Base-by-base conservation (phyloP, 805 yeast genomes). In the Zygosaccharomyces kombuchaensis region DNA sequence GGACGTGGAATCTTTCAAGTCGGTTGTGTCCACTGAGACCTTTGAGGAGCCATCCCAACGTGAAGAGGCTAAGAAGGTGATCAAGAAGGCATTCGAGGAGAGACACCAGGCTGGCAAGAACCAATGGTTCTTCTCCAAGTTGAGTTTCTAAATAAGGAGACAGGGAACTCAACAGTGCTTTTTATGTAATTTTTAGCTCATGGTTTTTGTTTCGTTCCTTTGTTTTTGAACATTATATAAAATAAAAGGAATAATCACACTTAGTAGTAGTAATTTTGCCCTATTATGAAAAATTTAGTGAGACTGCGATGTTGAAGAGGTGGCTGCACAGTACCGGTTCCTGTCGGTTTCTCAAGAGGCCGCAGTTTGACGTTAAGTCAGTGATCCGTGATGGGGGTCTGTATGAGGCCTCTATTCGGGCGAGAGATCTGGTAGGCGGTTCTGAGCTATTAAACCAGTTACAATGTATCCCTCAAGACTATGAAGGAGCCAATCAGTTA, bases 121-220 rank as follows among this genome's bases (percentile, higher is more conserved):
- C 90, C 90, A 89, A 80, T 93, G 99, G 99, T 93, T 93, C 83
- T 93, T 93, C 90, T 83, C 96, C 76, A 93, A 93, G 81, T 84
- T 87, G 73, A 82, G 84, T 78, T 87, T 87, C 79, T 87, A 86
- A 81, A 58, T 55, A 47, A 44, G 34, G 32, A 44, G 44, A 37
- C 45, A 46, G 50, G 47, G 41, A 43, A 45, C 43, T 44, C 53
- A 40, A 26, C 45, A 46, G 44, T 46, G 53, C 46, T 44, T 46
- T 44, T 45, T 49, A 46, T 49, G 53, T 49, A 49, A 49, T 44
- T 46, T 49, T 45, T 49, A 49, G 53, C 53, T 45, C 47, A 44
- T 44, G 44, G 47, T 46, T 46, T 46, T 49, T 38, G 41, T 49
- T 44, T 44, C 50, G 45, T 46, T 38, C 43, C 47, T 46, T 46